phyloP scores from a whole-genome alignment of 192 early-diverging fungal species.

The Glomus cerebriforme region DNA sequence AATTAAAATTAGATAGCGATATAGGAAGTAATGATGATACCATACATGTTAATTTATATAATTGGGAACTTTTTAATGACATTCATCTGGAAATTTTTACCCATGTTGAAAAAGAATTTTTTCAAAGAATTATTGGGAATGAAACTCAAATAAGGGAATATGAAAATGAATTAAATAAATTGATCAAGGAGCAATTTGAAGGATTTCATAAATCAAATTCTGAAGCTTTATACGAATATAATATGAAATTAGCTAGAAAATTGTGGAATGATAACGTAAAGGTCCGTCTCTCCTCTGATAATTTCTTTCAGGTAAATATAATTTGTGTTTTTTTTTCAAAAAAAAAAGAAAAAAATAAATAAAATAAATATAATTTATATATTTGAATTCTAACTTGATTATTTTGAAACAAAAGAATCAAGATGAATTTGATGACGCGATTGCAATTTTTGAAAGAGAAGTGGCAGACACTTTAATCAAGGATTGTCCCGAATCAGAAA shows the following conservation, averaged over 20 bases:
- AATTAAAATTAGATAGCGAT: not conserved
- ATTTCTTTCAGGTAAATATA: not conserved
- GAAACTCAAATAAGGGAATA: not conserved
- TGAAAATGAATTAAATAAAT: not conserved
- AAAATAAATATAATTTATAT: too few relatives aligned
- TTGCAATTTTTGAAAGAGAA: conserved; percentile 14
- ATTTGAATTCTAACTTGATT: not conserved
- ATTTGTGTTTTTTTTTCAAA: not conserved
- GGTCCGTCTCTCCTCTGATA: not conserved
- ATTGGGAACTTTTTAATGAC: conserved; percentile 2
- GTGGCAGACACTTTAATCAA: not conserved
- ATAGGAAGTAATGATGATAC: not conserved
- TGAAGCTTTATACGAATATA: conserved; percentile 7
- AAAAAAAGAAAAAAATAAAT: too few relatives aligned
- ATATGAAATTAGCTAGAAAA: not conserved
- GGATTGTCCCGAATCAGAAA: conserved; percentile 12
- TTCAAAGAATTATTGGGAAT: conserved; percentile 3
- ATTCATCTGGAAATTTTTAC: conserved; percentile 3
- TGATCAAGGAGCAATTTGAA: not conserved
- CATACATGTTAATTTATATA: not conserved
- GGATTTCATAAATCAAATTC: conserved; percentile 14
- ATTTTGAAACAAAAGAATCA: not conserved
- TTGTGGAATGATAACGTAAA: not conserved
- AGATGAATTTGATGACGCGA: conserved; percentile 18
- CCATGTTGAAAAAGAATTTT: not conserved